Conservation (phyloP, 1,284 basidiomycete species). For the Fistulinella staudtii region DNA sequence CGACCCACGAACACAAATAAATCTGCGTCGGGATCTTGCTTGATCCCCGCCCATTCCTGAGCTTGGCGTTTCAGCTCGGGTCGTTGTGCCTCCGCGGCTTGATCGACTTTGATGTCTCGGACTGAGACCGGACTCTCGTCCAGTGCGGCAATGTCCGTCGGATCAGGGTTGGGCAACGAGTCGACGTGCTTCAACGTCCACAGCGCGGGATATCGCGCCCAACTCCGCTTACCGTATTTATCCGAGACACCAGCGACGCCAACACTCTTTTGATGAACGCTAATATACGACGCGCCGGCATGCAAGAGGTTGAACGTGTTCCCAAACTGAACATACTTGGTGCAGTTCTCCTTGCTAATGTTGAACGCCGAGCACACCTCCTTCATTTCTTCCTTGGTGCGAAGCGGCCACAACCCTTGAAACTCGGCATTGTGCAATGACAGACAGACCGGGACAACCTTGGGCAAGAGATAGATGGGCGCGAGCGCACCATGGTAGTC, state of each 20-base stretch:
- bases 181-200: constrained; percentile 95
- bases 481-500: constrained; percentile 92
- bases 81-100: constrained; percentile 79
- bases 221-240: constrained; percentile 92
- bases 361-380: constrained; percentile 96
- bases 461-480: constrained; percentile 85
- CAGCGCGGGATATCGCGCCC: constrained; percentile 91
- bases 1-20: constrained; percentile 93
- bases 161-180: constrained; percentile 89
- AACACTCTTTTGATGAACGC: constrained; percentile 85
- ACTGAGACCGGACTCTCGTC: constrained; percentile 74
- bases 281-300: constrained; percentile 88
- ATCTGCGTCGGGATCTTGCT: constrained; percentile 84
- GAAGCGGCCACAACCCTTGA: constrained; percentile 91
- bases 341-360: constrained; percentile 91
- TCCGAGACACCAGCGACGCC: constrained; percentile 95
- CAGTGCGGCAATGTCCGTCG: constrained; percentile 87
- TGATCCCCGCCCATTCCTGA: constrained; percentile 90
- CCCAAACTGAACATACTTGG: constrained; percentile 94
- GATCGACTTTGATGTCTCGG: constrained; percentile 73
- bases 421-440: constrained; percentile 97
- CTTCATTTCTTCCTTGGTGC: constrained; percentile 96
- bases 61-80: constrained; percentile 87
- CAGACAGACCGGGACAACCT: constrained; percentile 83
- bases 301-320: constrained; percentile 95